Percentiles rank a stretch among this genome's conserved stretches.
phyloP scores from a whole-genome alignment of 345 rosid genomes.

The Citrus mangshanensis region DNA sequence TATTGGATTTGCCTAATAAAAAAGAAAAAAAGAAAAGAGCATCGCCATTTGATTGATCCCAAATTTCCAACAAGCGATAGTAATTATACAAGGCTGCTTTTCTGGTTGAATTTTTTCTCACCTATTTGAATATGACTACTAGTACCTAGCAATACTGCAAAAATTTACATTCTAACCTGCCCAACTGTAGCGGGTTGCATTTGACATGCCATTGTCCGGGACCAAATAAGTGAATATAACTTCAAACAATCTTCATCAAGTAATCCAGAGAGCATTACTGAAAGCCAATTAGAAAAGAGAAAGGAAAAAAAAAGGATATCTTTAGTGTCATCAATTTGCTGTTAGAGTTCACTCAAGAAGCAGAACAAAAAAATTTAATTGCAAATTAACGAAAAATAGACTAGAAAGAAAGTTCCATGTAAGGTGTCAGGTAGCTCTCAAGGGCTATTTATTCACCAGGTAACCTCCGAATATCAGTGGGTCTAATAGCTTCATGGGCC shows the following conservation, averaged over 20 bases:
- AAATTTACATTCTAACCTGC: slow-evolving; percentile 51
- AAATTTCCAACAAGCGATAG: not conserved
- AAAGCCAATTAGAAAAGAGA: slow-evolving; percentile 19
- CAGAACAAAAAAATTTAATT: slow-evolving; percentile 7
- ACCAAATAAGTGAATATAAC: slow-evolving; percentile 89
- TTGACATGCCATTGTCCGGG: slow-evolving; percentile 89
- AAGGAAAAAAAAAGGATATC: not conserved
- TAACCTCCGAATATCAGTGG: slow-evolving; percentile 70
- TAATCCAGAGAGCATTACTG: slow-evolving; percentile 61
- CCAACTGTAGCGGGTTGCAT: slow-evolving; percentile 74
- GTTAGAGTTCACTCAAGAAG: not conserved
- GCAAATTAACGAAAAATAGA: not conserved
- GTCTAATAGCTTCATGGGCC: slow-evolving; percentile 99
- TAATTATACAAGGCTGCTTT: slow-evolving; percentile 1
- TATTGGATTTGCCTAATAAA: not conserved
- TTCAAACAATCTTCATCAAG: slow-evolving; percentile 91
- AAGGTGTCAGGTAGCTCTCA: slow-evolving; percentile 13
- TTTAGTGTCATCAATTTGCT: not conserved
- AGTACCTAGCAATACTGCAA: not conserved
- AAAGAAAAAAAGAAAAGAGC: not conserved
- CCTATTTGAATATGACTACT: not conserved
- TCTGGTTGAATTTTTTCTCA: slow-evolving; percentile 1
- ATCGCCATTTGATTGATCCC: not conserved
- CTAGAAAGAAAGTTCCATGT: not conserved
- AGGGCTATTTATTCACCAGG: slow-evolving; percentile 58